Evolutionary conservation across 108 stramenopile species (phyloP).

Genomic region (Stephanodiscus triporus): DNA sequence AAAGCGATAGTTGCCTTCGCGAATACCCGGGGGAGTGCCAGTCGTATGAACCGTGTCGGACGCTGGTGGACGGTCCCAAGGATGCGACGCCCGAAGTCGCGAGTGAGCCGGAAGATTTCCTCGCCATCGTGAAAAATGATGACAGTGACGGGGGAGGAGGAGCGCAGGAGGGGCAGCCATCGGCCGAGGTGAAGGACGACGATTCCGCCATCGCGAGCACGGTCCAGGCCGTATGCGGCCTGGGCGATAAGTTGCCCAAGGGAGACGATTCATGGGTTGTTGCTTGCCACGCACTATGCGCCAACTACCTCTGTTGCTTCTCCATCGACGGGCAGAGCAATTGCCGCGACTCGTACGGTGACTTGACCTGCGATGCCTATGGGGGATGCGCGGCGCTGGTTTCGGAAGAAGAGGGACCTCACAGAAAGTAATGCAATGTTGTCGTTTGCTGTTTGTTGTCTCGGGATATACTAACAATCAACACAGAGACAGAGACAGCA

Average conservation of each 20-base stretch:
- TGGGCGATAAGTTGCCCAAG: background rate
- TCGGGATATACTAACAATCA: too few species aligned
- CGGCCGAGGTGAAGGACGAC: too few species aligned
- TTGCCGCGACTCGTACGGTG: conserved; percentile 22
- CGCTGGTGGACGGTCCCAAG: conserved; percentile 21
- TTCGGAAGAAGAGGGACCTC: background rate
- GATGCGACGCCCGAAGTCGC: background rate
- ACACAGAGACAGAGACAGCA: too few species aligned
- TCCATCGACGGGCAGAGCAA: conserved; percentile 25
- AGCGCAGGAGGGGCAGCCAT: background rate
- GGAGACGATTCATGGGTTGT: conserved; percentile 26
- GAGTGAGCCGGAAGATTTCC: too few species aligned
- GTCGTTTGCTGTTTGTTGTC: too few species aligned
- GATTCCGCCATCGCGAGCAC: background rate
- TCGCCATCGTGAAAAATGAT: background rate
- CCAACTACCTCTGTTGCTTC: conserved; percentile 34
- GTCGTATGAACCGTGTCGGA: conserved; percentile 23
- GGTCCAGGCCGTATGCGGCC: conserved; percentile 15
- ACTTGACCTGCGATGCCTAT: conserved; percentile 25
- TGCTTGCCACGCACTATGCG: conserved; percentile 31
- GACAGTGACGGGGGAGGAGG: background rate
- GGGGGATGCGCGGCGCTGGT: conserved; percentile 21
- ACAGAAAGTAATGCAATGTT: too few species aligned
- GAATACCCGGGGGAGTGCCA: conserved; percentile 22
- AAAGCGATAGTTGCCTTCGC: conserved; percentile 5